Evolutionary conservation across 208 protist genomes (phyloP).

Genomic region (Blastocrithidia nonstop): DNA sequence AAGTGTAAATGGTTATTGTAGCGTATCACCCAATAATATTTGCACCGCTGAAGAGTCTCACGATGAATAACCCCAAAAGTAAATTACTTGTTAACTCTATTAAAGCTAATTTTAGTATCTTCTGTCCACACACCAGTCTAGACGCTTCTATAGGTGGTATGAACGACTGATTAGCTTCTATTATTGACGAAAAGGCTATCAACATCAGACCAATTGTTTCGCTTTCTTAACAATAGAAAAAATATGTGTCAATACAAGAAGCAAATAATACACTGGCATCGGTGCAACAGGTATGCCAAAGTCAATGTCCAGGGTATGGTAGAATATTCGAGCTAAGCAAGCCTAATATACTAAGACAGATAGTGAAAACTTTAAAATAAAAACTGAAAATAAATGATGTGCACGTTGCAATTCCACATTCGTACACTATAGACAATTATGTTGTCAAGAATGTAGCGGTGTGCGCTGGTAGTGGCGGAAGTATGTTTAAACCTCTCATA

Average conservation of each 20-base stretch:
- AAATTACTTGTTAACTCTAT: conserved; percentile 47
- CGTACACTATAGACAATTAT: conserved; percentile 13
- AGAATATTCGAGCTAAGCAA: conserved; percentile 31
- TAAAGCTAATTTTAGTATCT: conserved; percentile 72
- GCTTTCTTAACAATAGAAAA: no score
- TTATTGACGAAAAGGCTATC: conserved; percentile 13
- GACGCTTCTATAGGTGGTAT: conserved; percentile 72
- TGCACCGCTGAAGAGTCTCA: conserved; percentile 64
- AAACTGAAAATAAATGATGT: conserved; percentile 33
- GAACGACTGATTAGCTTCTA: conserved; percentile 85
- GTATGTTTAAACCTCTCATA: conserved; percentile 31
- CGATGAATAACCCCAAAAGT: conserved; percentile 47
- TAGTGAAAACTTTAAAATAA: conserved; percentile 51
- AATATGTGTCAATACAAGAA: no score
- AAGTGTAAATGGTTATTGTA: conserved; percentile 60
- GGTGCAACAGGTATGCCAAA: no score
- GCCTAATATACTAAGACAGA: conserved; percentile 12
- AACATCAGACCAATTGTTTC: conserved; percentile 5
- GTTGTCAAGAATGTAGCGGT: conserved; percentile 54
- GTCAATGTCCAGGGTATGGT: conserved; percentile 53
- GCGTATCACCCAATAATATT: conserved; percentile 89
- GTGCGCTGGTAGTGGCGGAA: conserved; percentile 75
- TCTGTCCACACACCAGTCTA: conserved; percentile 86
- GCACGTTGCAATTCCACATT: conserved; percentile 51
- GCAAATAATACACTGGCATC: no score